Conservation (phyloP, 202 grass and related monocot genomes). For the Elaeis oleifera region DNA sequence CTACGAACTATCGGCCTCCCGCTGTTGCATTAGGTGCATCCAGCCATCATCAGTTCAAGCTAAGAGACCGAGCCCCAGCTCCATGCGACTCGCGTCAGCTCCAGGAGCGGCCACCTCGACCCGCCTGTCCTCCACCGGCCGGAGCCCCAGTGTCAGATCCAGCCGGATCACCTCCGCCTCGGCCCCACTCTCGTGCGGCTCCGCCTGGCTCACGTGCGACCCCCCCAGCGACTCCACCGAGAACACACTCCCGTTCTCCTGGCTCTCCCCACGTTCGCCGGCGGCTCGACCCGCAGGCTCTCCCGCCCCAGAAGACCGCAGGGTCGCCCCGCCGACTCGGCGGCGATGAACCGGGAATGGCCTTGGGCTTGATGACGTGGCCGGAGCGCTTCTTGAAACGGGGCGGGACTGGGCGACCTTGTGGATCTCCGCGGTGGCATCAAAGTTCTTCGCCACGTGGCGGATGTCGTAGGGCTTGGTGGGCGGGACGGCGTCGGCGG, state of each 20-base stretch:
- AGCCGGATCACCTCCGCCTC: slow-evolving; percentile 19
- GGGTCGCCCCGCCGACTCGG: neutral
- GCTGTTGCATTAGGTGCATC: no score
- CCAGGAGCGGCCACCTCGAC: no score
- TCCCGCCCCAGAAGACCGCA: neutral
- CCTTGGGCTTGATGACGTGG: no score
- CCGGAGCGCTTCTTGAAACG: slow-evolving; percentile 44
- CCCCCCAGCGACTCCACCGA: slow-evolving; percentile 38
- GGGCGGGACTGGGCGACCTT: slow-evolving; percentile 22
- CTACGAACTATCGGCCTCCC: no score
- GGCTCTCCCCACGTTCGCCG: slow-evolving; percentile 12
- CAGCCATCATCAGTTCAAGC: no score
- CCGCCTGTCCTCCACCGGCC: neutral
- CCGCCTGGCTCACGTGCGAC: slow-evolving; percentile 51
- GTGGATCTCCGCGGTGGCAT: slow-evolving; percentile 20
- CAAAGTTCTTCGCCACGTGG: slow-evolving; percentile 31
- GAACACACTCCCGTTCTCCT: slow-evolving; percentile 29
- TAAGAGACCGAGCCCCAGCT: no score
- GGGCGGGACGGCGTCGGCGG: slow-evolving; percentile 24
- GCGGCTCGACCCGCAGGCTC: no score
- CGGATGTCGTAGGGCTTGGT: slow-evolving; percentile 55
- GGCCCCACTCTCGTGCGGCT: slow-evolving; percentile 16
- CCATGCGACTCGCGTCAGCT: no score
- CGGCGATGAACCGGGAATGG: no score
- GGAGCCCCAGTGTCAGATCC: slow-evolving; percentile 49